Evolutionary conservation across 345 rosid species (phyloP), one percentile per base, ranked within the genome.

Genomic region (Gossypium australe): DNA sequence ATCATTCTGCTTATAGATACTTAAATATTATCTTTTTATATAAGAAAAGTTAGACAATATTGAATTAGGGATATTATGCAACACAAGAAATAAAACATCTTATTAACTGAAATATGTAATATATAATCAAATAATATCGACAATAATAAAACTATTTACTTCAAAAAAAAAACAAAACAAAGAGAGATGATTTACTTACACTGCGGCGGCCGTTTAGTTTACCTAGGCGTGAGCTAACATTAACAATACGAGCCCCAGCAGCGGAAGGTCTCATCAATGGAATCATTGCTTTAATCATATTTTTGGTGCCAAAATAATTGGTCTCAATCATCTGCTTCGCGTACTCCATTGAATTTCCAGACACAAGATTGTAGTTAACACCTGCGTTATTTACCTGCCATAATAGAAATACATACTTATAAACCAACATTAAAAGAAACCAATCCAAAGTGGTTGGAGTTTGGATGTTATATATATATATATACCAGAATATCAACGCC

Each of bases 371-470:
- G 84, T 84, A 87, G 80, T 93, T 95, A 68, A 93, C 94, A 77
- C 96, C 99, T 10, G 99, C 99, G 80, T 95, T 95, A 75, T 95
- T 95, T 57, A 95, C 89, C 99, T 95, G 78, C 81, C 80, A 55
- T n/a, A 51, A 16, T 13, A 51, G 18, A 51, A 3, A 34, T 34
- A 34, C 7, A 34, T 34, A 34, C 41, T 34, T 5, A 34, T 34
- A 34, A 34, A 34, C 41, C 38, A 34, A 34, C 38, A 34, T 34
- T 34, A 34, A 34, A 34, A 34, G 38, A 34, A 34, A 34, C 38
- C 41, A 34, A 5, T 34, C 41, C 41, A 34, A 34, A 34, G 7
- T 34, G 41, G 41, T 34, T 34, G 7, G 41, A 34, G 41, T 51
- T 57, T 22, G 12, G 62, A 57, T 9, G 62, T 57, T 56, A 56